Base-by-base conservation (phyloP, 2,329 filamentous ascomycete genomes). In the Corinectria fuckeliana region DNA sequence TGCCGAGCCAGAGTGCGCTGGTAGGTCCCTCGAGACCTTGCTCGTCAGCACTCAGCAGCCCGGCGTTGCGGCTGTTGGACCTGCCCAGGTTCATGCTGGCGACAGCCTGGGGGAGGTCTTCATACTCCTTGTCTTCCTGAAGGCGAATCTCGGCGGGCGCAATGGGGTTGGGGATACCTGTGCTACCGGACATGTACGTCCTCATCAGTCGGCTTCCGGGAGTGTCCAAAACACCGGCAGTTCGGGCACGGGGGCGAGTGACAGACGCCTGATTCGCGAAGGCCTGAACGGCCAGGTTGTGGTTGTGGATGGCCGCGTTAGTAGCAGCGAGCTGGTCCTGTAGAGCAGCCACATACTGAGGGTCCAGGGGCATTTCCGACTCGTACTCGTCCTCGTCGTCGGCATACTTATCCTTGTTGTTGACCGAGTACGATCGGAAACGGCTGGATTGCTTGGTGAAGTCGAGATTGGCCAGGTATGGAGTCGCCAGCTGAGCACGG, bases 401-500 rank as follows among this genome's bases (percentile, higher is more conserved):
- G 2, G 91, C 93, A 70, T 98, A 98, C 75, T 95, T 96, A 75
- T 98, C 94, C 77, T 96, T 97, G 56, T 96, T 96, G 76, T 99
- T 99, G 65, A 99, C 95, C 1, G 95, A 99, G 76, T 97, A 98
- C 2, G 95, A 99, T 45, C 95, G 88, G 82, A 98, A 96, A 51
- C 95, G 88, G 75, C 91, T 98, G 42, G 89, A 84, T 69, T 91
- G 91, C 73, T 89, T 90, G 66, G 92, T 85, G 73, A 91, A 89
- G 62, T 89, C 88, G 61, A 94, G 81, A 71, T 91, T 91, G 42
- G 90, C 88, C 30, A 94, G 82, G 65, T 92, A 90, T 2, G 91
- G 89, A 8, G 91, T 88, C 39, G 88, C 88, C 62, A 96, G 80
- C 63, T 89, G 90, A 48, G 91, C 89, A 63, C 89, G 86, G 60